Evolutionary conservation across 495 filamentous ascomycete genomes (phyloP), one percentile per base, ranked within the genome.

Genomic region (Xylaria scruposa): DNA sequence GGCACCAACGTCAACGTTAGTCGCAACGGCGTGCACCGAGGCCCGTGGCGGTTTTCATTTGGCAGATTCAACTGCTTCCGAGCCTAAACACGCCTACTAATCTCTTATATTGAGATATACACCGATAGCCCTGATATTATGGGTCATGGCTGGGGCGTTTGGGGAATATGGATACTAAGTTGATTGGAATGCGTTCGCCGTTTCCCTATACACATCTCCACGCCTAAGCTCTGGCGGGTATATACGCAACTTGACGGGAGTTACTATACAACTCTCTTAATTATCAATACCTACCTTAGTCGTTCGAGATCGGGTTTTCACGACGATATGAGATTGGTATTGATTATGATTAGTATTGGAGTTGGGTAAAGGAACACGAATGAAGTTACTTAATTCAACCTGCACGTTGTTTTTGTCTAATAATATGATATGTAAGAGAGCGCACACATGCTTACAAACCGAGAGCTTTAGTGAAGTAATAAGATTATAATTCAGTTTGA

Each of bases 1-100:
- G 78, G 78, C 59, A 81, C 79, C 21, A 77, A 61, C 70, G 73
- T 80, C 26, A 73, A 74, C 49, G 77, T 74, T 19, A 73, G 76
- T 59, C 72, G 75, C 51, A 70, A 79, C 44, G 78, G 77, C 44
- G 72, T 81, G 1, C 78, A 73, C 44, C 71, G 78, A 15, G 78
- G 78, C 33, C 75, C 78, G 0, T 81, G 79, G 79, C 71, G 77
- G 7, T 77, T 80, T 59, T 74, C 72, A 58, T 73, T 80, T 31
- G 74, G 77, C 58, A 71, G 26, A 29, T 81, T 77, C 67, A 78
- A 73, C 76, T 81, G 79, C 73, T 81, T 81, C 76, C 76, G 70
- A 63, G 63, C 46, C 62, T 78, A 68, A 67, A 40, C 5, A n/a
- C n/a, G n/a, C n/a, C n/a, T n/a, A n/a, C n/a, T n/a, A n/a, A n/a